Base-by-base conservation (phyloP, 1,284 basidiomycete species). In the Marasmius fiardii region DNA sequence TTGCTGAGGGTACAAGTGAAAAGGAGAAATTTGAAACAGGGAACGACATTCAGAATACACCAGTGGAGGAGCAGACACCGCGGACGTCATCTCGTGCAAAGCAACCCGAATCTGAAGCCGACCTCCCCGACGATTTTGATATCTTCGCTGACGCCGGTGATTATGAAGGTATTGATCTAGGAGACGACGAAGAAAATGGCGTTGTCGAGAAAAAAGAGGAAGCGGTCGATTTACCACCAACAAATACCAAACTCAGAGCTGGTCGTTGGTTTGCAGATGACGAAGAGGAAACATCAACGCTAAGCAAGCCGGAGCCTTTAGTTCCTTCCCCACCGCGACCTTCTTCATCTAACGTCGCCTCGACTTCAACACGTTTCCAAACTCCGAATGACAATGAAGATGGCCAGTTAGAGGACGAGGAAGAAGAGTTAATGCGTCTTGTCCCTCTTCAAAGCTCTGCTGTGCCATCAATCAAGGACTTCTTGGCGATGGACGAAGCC, bases 61-160 rank as follows among this genome's bases (percentile, higher is more conserved):
- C 10, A 4, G 28, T 31, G 28, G 28, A 31, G 28, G 10, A 31
- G 28, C 28, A 31, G 10, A 31, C 28, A 10, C 28, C 10, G 4
- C 28, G 28, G 10, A 31, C 21, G 12, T 59, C 55, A 16, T 49
- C 60, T 6, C 26, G 8, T 12, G n/a, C 56, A 43, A 59, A 60
- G 4, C 55, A 56, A 49, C 63, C 63, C 31, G 63, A 63, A 43
- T 58, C 43, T 26, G 72, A 75, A 56, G 65, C 69, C 7, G 74
- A 76, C 55, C 66, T 70, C 2, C 47, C 74, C 7, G 80, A 83
- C 18, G 79, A 88, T 54, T 76, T 88, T 55, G 83, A 90, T 64
- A 96, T 96, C 54, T 97, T 97, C 68, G 90, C 85, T 1, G 93
- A 78, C 51, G 92, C 83, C 1, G 93, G 88, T 7, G 90, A 93